phyloP scores from a whole-genome alignment of 2,329 filamentous ascomycete genomes.

The Decorospora gaudefroyi region DNA sequence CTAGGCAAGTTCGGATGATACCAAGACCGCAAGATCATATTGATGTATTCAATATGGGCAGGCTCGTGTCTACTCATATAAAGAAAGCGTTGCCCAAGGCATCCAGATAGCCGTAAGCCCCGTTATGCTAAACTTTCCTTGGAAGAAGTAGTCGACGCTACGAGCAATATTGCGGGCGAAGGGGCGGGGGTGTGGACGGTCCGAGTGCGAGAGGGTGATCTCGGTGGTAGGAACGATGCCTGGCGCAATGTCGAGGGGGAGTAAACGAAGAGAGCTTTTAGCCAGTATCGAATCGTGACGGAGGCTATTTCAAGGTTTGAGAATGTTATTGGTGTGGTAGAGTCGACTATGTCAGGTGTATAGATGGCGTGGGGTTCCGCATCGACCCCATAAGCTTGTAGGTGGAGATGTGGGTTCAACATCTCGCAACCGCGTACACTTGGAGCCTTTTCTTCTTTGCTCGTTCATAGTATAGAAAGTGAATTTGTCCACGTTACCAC shows the following conservation, averaged over 20 bases:
- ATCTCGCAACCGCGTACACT: conserved; percentile 17
- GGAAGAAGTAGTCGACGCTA: conserved; percentile 31
- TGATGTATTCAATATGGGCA: conserved; percentile 22
- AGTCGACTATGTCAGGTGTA: conserved; percentile 13
- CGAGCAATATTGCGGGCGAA: conserved; percentile 34
- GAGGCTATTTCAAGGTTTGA: conserved; percentile 22
- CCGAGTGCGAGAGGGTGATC: conserved; percentile 8
- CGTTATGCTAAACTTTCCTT: conserved; percentile 25
- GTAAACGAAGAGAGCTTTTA: conserved; percentile 29
- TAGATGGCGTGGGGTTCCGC: conserved; percentile 20
- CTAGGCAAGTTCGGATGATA: conserved; percentile 23
- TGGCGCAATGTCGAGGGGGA: conserved; percentile 21
- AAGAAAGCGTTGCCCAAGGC: conserved; percentile 29
- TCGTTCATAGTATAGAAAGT: conserved; percentile 2
- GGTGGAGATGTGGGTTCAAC: conserved; percentile 28
- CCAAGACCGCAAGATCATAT: conserved; percentile 19
- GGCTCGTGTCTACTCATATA: conserved; percentile 20
- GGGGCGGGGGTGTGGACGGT: conserved; percentile 25
- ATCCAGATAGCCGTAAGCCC: conserved; percentile 29
- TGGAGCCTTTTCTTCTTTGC: conserved; percentile 9
- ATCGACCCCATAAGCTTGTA: conserved; percentile 25
- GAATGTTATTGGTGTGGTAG: conserved; percentile 20
- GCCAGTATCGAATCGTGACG: conserved; percentile 34
- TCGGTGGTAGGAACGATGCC: conserved; percentile 16
- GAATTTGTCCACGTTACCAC: conserved; percentile 36